phyloP scores from a whole-genome alignment of 139 green algal genomes.

The Monoraphidium neglectum region DNA sequence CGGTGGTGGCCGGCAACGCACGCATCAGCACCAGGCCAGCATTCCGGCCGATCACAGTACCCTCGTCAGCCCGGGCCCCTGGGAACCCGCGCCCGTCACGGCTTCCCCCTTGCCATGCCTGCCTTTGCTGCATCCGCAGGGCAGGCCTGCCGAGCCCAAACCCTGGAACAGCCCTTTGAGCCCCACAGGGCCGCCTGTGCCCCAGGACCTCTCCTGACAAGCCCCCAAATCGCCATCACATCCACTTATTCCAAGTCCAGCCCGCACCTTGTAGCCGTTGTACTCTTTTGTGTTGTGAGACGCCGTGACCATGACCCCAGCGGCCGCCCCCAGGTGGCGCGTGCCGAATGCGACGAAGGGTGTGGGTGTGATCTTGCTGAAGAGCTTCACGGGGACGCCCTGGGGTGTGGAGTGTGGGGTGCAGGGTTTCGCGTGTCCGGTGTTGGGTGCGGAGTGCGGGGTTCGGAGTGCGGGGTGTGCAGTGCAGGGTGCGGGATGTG shows the following conservation, averaged over 20 bases:
- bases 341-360: conserved; percentile 71
- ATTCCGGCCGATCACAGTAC: neutral
- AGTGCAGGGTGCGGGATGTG: too few species aligned
- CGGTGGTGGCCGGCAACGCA: neutral
- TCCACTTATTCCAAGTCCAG: too few species aligned
- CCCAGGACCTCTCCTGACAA: too few species aligned
- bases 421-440: neutral
- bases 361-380: conserved; percentile 58
- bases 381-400: conserved; percentile 44
- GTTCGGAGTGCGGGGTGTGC: too few species aligned
- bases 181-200: too few species aligned
- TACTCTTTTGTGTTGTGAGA: conserved; percentile 85
- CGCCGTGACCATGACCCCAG: conserved; percentile 82
- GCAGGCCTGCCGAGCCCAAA: too few species aligned
- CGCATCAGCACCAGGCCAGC: neutral
- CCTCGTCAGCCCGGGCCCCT: too few species aligned
- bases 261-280: conserved; percentile 79
- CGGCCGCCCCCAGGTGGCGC: conserved; percentile 56
- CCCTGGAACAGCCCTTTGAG: too few species aligned
- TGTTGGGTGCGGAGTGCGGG: neutral
- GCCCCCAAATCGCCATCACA: too few species aligned
- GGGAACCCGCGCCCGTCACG: too few species aligned
- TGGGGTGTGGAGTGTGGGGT: neutral
- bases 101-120: too few species aligned
- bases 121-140: too few species aligned